Evolutionary conservation across 2,329 filamentous ascomycete genomes (phyloP).

Genomic region (Ceratocystis diversiconidia): DNA sequence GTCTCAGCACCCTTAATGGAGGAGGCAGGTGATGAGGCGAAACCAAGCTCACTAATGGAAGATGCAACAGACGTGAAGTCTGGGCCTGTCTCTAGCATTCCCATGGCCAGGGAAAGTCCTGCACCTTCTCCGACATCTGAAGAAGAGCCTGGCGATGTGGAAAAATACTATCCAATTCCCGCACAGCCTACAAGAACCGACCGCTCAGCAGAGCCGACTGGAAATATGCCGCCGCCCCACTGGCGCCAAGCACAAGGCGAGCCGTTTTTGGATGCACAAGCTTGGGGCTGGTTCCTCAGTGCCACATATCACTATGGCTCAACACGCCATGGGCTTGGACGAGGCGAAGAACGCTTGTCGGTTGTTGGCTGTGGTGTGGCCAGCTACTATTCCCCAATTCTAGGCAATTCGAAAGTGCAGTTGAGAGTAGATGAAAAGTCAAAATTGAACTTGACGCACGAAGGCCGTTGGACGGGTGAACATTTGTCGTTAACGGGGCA

Average conservation of each 20-base stretch:
- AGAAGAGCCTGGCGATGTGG: conserved; percentile 11
- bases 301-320: conserved; percentile 32
- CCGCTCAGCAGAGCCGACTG: conserved; percentile 21
- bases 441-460: conserved; percentile 29
- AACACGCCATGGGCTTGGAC: conserved; percentile 26
- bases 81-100: neutral
- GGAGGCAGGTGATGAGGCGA: conserved; percentile 9
- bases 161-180: conserved; percentile 26
- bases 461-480: conserved; percentile 28
- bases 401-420: neutral
- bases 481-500: conserved; percentile 15
- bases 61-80: neutral
- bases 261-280: conserved; percentile 29
- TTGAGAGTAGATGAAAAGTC: conserved; percentile 23
- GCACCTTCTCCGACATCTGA: neutral
- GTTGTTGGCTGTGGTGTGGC: conserved; percentile 29
- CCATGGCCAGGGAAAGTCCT: neutral
- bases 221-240: conserved; percentile 16
- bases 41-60: neutral
- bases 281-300: conserved; percentile 33
- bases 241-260: conserved; percentile 24
- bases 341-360: conserved; percentile 30
- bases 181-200: conserved; percentile 27
- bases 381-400: conserved; percentile 30
- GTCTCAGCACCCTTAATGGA: conserved; percentile 29